Base-by-base conservation (phyloP, 2,329 filamentous ascomycete species). In the Fonsecaea pedrosoi region DNA sequence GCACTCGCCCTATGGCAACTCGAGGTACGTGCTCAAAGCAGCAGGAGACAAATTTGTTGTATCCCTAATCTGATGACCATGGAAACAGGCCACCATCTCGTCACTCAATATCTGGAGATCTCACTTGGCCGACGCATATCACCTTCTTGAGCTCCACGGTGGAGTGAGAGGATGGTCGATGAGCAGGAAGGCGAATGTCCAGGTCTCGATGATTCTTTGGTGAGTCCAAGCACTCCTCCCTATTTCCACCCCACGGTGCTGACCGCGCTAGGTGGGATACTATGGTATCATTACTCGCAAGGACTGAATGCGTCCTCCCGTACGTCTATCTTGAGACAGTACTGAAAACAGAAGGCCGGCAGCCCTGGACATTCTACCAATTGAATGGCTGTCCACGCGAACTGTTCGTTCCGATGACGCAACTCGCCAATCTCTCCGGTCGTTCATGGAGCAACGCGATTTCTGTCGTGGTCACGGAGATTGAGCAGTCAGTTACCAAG, bases 351-450 rank as follows among this genome's bases (percentile, higher is more conserved):
- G 66, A 68, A 55, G 62, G 58, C 9, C 58, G 58, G 4, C 62
- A 62, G n/a, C 58, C 62, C 4, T 68, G 66, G 66, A 62, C 62
- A 21, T 65, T 68, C 54, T 68, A 62, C 58, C 45, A 65, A 30
- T 37, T 68, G 40, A 68, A 64, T 35, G 66, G 66, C 18, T 65
- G 62, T 48, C 66, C 66, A 3, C 62, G 62, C 35, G 57, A 68
- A 40, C 54, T 68, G 2, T 54, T 68, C 32, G 66, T 68, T 3
- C 62, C 62, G 9, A 64, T 68, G 62, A 62, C 35, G 13, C 62
- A 68, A 50, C 30, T 68, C 5, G 56, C 56, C 38, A 59, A 59
- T 37, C 55, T 65, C 1, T 54, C 55, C 3, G 55, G 40, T 10
- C 56, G 62, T 3, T 15, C 35, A 18, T n/a, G 59, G 21, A 60